phyloP scores from a whole-genome alignment of 2,329 filamentous ascomycete species.

The Colletotrichum truncatum region DNA sequence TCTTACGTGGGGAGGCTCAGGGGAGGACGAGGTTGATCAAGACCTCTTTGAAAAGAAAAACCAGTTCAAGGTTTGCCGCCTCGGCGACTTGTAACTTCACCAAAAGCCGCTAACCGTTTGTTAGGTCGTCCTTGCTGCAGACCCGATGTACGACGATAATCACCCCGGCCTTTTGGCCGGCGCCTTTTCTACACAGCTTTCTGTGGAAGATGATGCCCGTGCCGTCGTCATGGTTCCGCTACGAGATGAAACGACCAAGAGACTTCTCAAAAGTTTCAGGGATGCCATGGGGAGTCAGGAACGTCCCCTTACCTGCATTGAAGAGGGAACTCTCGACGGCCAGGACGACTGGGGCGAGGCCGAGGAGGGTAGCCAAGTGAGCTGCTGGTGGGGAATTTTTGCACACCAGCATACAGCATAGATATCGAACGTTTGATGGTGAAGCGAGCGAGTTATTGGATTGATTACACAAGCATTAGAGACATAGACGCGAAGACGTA shows the following conservation, averaged over 20 bases:
- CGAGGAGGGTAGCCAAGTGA: slow-evolving; percentile 57
- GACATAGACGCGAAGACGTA: neutral
- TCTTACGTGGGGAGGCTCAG: slow-evolving; percentile 76
- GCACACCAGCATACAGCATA: slow-evolving; percentile 26
- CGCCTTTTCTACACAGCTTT: slow-evolving; percentile 75
- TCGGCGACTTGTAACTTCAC: slow-evolving; percentile 25
- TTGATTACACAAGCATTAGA: neutral
- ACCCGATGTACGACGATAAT: slow-evolving; percentile 85
- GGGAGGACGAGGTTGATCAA: slow-evolving; percentile 53
- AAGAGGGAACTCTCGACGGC: slow-evolving; percentile 71
- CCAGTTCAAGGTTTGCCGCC: slow-evolving; percentile 58
- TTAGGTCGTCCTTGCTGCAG: slow-evolving; percentile 83
- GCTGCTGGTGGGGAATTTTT: slow-evolving; percentile 77
- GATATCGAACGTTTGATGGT: neutral
- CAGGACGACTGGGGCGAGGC: slow-evolving; percentile 78
- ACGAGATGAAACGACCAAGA: slow-evolving; percentile 72
- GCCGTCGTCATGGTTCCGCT: slow-evolving; percentile 85
- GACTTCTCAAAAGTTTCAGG: slow-evolving; percentile 71
- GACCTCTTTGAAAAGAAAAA: slow-evolving; percentile 52
- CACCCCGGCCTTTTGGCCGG: slow-evolving; percentile 80
- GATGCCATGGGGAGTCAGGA: slow-evolving; percentile 65
- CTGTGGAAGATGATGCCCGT: slow-evolving; percentile 62
- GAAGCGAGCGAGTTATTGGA: neutral
- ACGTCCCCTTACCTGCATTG: slow-evolving; percentile 57
- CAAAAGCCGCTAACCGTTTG: neutral